Base-by-base conservation (phyloP, 1,139 yeast genomes). In the Eremothecium cymbalariae region DNA sequence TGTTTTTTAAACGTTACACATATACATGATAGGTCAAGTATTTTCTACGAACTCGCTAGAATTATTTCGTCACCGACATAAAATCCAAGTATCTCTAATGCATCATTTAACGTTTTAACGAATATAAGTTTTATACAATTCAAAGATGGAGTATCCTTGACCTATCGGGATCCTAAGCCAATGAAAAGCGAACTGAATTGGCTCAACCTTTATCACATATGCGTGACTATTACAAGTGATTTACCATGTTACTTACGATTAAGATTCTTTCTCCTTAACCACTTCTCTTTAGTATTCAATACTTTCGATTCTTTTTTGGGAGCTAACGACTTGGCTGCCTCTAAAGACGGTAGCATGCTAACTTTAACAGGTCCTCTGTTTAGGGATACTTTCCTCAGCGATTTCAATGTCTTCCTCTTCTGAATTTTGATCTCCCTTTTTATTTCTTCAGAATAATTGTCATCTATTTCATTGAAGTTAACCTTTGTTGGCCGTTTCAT, bases 341-440 rank as follows among this genome's bases (percentile, higher is more conserved):
- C 24, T n/a, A 39, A 23, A 8, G 47, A 29, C 5, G 49, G 33
- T 25, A 54, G 33, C 4, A 53, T 32, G 6, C 46, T 42, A 12
- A 74, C 81, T 45, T 59, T 65, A 20, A 75, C 77, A 4, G 79
- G 77, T 0, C 82, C 81, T 47, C 66, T 72, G 38, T 66, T 66
- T 18, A 66, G 53, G 0, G 67, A 53, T 3, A 56, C 48, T 22
- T 60, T 63, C 34, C 63, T 65, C 31, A 63, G 44, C 18, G 58
- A 58, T 48, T 67, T 70, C 20, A 70, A 55, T 29, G 62, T 59
- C 30, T 62, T 62, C 45, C 68, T 57, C 47, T 70, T 69, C 38
- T 60, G 66, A 43, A 64, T 60, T 43, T 64, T 63, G 31, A 63
- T 33, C 33, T 55, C 53, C 43, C 57, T 44, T 46, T 48, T 48